Evolutionary conservation across 306 rosid genomes (phyloP).

Genomic region (Elaeagnus macrophylla): DNA sequence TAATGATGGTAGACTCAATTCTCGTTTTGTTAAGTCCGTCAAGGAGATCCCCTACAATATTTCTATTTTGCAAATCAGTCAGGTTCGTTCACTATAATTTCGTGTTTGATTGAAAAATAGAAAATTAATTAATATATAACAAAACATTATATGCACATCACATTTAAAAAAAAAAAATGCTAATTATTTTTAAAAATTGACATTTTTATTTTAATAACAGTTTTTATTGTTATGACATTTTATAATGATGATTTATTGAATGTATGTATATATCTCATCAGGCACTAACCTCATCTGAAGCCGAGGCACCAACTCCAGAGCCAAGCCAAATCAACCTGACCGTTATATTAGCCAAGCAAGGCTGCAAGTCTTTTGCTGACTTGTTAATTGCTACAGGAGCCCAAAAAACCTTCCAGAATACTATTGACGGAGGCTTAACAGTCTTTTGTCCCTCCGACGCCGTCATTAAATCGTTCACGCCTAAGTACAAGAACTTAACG

Average conservation of each 20-base stretch:
- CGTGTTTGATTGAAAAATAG: no score
- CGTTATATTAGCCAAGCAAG: slow-evolving; percentile 56
- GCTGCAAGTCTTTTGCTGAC: slow-evolving; percentile 77
- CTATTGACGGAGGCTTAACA: slow-evolving; percentile 69
- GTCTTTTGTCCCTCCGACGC: slow-evolving; percentile 80
- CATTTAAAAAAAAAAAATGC: no score
- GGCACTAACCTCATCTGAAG: slow-evolving; percentile 70
- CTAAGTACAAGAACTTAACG: slow-evolving; percentile 68
- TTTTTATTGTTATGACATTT: no score
- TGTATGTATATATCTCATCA: slow-evolving; percentile 4
- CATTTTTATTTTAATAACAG: no score
- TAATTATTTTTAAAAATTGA: no score
- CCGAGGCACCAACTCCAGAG: slow-evolving; percentile 73
- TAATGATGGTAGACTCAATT: slow-evolving; percentile 41
- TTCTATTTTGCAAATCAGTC: slow-evolving; percentile 69
- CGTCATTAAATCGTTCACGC: slow-evolving; percentile 39
- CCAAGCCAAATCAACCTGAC: slow-evolving; percentile 61
- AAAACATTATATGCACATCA: no score
- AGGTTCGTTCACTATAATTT: slow-evolving; percentile 14
- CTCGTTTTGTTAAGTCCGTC: slow-evolving; percentile 60
- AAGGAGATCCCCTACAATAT: slow-evolving; percentile 60
- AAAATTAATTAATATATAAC: no score
- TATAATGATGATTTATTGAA: neutral
- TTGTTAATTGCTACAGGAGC: slow-evolving; percentile 48
- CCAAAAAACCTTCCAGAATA: slow-evolving; percentile 37